These are phyloP conservation scores for Blastobotrys petasosporus DNA, from an alignment of 1,139 yeast genomes.

Conservation along the genomic window DNA sequence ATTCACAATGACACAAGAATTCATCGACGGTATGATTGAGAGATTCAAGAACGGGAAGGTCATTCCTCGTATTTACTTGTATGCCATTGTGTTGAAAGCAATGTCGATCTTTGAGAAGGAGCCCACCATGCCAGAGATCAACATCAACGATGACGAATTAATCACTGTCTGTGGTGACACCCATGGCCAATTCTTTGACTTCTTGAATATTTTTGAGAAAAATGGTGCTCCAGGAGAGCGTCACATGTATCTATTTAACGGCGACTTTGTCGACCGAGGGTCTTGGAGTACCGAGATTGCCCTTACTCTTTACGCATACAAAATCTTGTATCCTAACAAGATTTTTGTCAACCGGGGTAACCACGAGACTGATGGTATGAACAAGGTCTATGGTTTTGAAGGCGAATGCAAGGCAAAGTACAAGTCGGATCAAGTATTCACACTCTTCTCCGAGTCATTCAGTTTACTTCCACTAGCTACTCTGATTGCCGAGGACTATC, in stretches of 20 bases:
- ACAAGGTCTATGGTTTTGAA: slow-evolving; percentile 90
- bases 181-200: slow-evolving; percentile 93
- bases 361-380: slow-evolving; percentile 96
- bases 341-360: slow-evolving; percentile 86
- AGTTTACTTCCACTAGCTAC: slow-evolving; percentile 84
- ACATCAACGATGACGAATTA: slow-evolving; percentile 37
- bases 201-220: slow-evolving; percentile 65
- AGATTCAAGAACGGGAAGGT: slow-evolving; percentile 67
- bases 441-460: slow-evolving; percentile 81
- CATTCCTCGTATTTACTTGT: slow-evolving; percentile 75
- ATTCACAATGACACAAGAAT: slow-evolving; percentile 39
- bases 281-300: slow-evolving; percentile 99
- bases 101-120: slow-evolving; percentile 60
- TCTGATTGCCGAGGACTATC: slow-evolving; percentile 64
- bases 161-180: slow-evolving; percentile 96
- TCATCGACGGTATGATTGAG: slow-evolving; percentile 60
- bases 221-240: slow-evolving; percentile 64
- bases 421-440: slow-evolving; percentile 65
- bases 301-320: slow-evolving; percentile 67
- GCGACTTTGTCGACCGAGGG: slow-evolving; percentile 97
- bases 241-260: slow-evolving; percentile 83
- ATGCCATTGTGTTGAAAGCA: slow-evolving; percentile 73
- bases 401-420: slow-evolving; percentile 94
- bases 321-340: slow-evolving; percentile 67
- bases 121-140: slow-evolving; percentile 69